Base-by-base conservation (phyloP, 768 basidiomycete species). In the Dacryopinax primogenitus region DNA sequence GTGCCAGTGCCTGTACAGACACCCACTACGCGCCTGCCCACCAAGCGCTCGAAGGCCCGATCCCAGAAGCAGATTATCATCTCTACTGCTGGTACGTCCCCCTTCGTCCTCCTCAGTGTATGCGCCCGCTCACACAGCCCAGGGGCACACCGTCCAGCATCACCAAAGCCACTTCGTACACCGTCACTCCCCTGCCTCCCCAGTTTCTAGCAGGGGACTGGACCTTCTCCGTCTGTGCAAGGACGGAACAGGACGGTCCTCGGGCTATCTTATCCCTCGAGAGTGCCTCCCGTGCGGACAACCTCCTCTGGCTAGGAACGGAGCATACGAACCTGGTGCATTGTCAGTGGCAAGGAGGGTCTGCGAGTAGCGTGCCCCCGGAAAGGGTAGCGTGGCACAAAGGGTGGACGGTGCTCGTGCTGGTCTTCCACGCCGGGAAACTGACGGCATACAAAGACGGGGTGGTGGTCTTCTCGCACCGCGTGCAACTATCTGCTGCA, bases 261-360 rank as follows among this genome's bases (percentile, higher is more conserved):
- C 51, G 51, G 3, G 30, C 51, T 11, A 58, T 58, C 51, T 13
- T 58, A 23, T 58, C 51, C 51, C 13, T 58, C 23, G 51, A 58
- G 30, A 11, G n/a, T n/a, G 12, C 51, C 51, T 58, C 51, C 13
- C 21, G 26, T 30, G 4, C 13, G 4, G 3, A 3, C 51, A 15
- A 11, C 13, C 51, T 58, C 51, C 21, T 58, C 51, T 58, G 51
- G 51, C 26, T 32, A 3, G 51, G 51, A 21, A 58, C 51, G 30
- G 51, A 58, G 51, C 51, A 21, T 30, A 58, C 51, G 23, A 58
- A 58, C 51, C 51, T 58, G 4, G 51, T 58, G 26, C 51, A 58
- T 32, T 23, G 15, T 11, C 51, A 58, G 30, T 58, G 51, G 51
- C 13, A 15, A 4, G 51, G 51, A 23, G 51, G 51, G 11, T 23